Base-by-base conservation (phyloP, 2,329 filamentous ascomycete genomes). In the Phialemonium atrogriseum region DNA sequence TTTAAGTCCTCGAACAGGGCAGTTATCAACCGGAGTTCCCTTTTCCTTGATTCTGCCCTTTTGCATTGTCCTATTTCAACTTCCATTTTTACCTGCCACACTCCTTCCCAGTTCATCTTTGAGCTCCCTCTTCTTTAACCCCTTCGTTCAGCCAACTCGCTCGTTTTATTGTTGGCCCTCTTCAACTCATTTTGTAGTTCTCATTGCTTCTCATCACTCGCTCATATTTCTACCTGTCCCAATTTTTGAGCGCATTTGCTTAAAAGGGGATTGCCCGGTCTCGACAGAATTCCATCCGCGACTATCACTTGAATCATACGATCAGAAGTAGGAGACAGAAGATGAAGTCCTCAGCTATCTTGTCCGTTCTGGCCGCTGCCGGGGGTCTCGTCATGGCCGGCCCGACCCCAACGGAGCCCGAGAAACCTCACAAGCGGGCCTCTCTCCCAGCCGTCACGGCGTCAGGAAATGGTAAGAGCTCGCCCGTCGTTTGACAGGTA, bases 381-480 rank as follows among this genome's bases (percentile, higher is more conserved):
- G 52, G 59, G 39, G 38, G 43, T 14, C 32, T 48, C 6, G 68
- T 60, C 39, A 50, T 52, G 15, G 69, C 69, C 33, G 58, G 56
- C 9, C 71, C 73, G 30, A 73, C 72, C 18, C 55, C 52, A 25
- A 71, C 66, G 7, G 52, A 60, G 37, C 61, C 59, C 33, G 52
- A 68, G 40, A 55, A 64, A 13, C 66, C 67, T 7, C 56, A 52
- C 50, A 72, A 72, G 54, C 64, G 71, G 32, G 62, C 62, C 39
- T 54, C 55, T 30, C 44, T 73, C 16, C 64, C 71, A 12, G 52
- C 60, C 10, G 64, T 77, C 41, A 66, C 65, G 1, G 67, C 59
- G 30, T 71, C 67, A 13, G 72, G 72, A 44, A 77, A 75, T 58
- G 72, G 71, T 75, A 58, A 44, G 57, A 34, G 6, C 17, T n/a